Conservation (phyloP, 305 asterid species). For the Withania somnifera region DNA sequence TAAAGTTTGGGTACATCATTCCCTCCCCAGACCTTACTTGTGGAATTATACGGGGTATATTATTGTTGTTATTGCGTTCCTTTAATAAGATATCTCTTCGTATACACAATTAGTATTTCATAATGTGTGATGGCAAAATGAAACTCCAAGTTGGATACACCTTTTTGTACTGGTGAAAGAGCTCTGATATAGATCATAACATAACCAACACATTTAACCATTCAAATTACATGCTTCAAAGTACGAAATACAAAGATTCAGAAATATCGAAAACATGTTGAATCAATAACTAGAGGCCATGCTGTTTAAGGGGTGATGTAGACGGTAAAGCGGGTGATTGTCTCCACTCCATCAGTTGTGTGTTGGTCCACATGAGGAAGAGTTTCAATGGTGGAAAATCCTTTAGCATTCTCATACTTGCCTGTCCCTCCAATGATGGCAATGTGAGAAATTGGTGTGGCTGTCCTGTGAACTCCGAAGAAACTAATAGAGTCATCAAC, state of each 20-base stretch:
- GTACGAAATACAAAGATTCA: neutral
- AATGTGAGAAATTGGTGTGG: conserved; percentile 60
- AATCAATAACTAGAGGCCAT: neutral
- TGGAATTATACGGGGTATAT: no score
- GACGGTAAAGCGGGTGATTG: conserved; percentile 73
- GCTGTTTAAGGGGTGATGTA: conserved; percentile 32
- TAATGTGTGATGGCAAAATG: neutral
- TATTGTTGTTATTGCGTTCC: neutral
- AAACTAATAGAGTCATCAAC: conserved; percentile 53
- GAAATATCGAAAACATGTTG: neutral
- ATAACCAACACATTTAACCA: neutral
- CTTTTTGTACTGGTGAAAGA: neutral
- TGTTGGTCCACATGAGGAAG: conserved; percentile 70
- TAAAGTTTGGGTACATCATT: no score
- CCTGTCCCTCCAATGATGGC: conserved; percentile 78
- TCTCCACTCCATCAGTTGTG: conserved; percentile 73
- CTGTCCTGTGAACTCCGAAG: conserved; percentile 77
- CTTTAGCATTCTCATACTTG: conserved; percentile 53
- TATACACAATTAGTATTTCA: neutral
- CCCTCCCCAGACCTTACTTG: no score
- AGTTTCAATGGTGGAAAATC: conserved; percentile 68
- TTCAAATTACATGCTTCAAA: neutral
- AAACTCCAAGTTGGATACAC: neutral
- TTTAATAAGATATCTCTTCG: neutral
- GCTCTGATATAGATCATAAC: neutral